Conservation (phyloP, 257 asterid genomes). For the Przewalskia tangutica region DNA sequence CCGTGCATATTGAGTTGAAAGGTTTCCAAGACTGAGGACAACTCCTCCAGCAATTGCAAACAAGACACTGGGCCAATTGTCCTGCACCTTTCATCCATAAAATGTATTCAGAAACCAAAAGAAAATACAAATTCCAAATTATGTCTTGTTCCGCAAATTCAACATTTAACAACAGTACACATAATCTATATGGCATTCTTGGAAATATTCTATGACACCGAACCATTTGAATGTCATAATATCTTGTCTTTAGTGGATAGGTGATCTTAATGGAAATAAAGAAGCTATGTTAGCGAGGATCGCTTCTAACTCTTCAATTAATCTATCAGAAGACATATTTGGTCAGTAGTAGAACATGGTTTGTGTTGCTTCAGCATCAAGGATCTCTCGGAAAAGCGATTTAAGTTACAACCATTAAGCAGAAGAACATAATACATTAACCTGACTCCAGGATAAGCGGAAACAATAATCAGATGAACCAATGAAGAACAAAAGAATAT, state of each 20-base stretch:
- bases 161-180: not conserved
- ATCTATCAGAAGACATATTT: not conserved
- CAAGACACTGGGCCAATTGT: constrained; percentile 70
- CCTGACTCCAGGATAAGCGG: not conserved
- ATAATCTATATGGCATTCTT: not conserved
- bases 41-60: constrained; percentile 89
- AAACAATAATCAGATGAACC: not conserved
- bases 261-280: not conserved
- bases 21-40: constrained; percentile 76
- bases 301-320: not conserved
- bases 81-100: constrained; percentile 30
- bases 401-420: not conserved
- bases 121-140: not conserved
- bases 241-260: not conserved
- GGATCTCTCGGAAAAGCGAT: not conserved
- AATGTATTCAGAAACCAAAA: not conserved
- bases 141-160: not conserved
- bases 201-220: not conserved
- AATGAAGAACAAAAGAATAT: not conserved
- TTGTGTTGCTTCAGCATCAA: not conserved
- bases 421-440: not conserved
- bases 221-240: not conserved
- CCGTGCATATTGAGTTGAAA: constrained; percentile 95
- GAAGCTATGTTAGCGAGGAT: not conserved
- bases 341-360: not conserved